Evolutionary conservation across 257 asterid genomes (phyloP).

Genomic region (Ilex asprella): DNA sequence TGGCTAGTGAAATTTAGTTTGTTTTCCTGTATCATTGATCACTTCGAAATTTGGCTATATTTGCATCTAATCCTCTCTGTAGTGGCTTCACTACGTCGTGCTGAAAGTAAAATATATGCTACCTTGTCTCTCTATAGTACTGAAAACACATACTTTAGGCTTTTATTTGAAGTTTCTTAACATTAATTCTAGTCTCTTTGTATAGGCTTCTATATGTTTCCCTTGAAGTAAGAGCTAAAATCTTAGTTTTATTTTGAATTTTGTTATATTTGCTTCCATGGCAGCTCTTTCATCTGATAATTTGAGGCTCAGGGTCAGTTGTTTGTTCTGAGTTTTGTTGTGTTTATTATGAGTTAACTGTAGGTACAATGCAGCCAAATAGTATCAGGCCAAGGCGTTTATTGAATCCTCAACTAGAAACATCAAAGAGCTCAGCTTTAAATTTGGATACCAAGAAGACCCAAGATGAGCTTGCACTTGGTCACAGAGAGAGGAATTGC

Average conservation of each 20-base stretch:
- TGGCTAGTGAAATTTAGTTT: neutral
- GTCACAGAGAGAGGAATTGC: slow-evolving; percentile 25
- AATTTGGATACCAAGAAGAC: slow-evolving; percentile 28
- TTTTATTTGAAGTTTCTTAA: neutral
- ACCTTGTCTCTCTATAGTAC: no score
- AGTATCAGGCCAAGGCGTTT: slow-evolving; percentile 55
- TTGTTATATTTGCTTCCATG: neutral
- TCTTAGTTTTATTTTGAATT: neutral
- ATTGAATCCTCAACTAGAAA: slow-evolving; percentile 45
- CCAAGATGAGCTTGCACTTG: slow-evolving; percentile 30
- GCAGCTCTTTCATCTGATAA: neutral
- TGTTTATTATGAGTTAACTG: slow-evolving; percentile 7
- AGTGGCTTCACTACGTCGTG: no score
- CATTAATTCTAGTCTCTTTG: neutral
- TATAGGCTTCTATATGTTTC: neutral
- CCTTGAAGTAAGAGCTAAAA: neutral
- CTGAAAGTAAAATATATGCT: no score
- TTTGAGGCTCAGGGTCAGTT: neutral
- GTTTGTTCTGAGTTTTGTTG: slow-evolving; percentile 9
- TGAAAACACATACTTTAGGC: no score
- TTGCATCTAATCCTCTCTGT: no score
- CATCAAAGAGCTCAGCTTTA: slow-evolving; percentile 38
- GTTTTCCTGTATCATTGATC: neutral
- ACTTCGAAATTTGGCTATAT: neutral
- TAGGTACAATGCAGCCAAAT: slow-evolving; percentile 57